phyloP scores from a whole-genome alignment of 805 yeast species.

The Isabelozyma gotoi region DNA sequence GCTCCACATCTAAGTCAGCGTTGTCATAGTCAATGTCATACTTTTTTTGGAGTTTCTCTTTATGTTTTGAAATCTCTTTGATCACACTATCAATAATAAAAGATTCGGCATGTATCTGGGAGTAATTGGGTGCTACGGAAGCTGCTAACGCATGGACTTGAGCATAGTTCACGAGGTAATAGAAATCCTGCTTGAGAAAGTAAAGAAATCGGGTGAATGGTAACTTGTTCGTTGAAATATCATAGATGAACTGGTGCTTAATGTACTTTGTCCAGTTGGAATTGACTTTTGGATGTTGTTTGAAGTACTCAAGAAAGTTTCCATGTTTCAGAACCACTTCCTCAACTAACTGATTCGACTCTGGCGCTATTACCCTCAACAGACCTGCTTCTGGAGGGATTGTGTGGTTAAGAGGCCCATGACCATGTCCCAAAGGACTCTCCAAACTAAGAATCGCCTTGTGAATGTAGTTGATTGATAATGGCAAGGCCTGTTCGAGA shows the following conservation, averaged over 20 bases:
- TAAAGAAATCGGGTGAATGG: constrained; percentile 50
- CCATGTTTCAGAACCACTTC: constrained; percentile 3
- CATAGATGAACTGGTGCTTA: constrained; percentile 59
- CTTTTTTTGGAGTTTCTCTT: constrained; percentile 41
- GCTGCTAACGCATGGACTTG: constrained; percentile 65
- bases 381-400: constrained; percentile 25
- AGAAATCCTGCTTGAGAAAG: constrained; percentile 64
- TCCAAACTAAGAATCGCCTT: constrained; percentile 52
- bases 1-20: constrained; percentile 39
- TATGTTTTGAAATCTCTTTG: constrained; percentile 57
- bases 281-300: constrained; percentile 53
- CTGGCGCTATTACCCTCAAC: constrained; percentile 6
- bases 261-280: constrained; percentile 59
- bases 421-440: constrained; percentile 48
- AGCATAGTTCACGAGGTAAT: constrained; percentile 67
- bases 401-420: constrained; percentile 78
- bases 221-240: constrained; percentile 52
- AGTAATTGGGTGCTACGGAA: constrained; percentile 56
- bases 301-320: constrained; percentile 47
- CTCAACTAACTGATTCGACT: neutral
- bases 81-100: constrained; percentile 51
- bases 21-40: constrained; percentile 41
- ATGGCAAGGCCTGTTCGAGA: constrained; percentile 49
- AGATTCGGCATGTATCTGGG: constrained; percentile 50
- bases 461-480: constrained; percentile 66